Evolutionary conservation across 2,329 filamentous ascomycete species (phyloP).

Genomic region (Diaporthe ilicicola): DNA sequence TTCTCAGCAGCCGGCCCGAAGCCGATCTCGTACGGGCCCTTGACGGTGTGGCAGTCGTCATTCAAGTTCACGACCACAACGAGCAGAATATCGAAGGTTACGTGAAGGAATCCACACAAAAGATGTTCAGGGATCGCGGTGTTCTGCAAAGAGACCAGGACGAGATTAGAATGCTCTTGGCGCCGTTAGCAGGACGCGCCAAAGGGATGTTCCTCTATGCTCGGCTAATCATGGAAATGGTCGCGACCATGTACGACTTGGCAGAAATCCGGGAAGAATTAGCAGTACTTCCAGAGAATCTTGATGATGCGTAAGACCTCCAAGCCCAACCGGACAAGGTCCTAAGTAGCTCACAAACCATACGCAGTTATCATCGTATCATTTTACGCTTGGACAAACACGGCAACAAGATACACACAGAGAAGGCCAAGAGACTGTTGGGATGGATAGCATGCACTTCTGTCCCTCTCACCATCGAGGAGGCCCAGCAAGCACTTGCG

Average conservation of each 20-base stretch:
- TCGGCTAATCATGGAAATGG: not conserved
- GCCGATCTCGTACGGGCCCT: not conserved
- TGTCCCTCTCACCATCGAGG: not conserved
- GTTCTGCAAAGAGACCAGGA: not conserved
- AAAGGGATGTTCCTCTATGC: conserved; percentile 14
- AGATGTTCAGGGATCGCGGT: not conserved
- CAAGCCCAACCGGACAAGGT: not conserved
- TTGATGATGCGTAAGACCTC: not conserved
- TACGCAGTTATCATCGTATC: not conserved
- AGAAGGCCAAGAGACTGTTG: not conserved
- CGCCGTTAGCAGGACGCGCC: not conserved
- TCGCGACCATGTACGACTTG: not conserved
- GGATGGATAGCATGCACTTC: not conserved
- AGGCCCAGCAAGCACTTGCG: not conserved
- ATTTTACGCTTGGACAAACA: not conserved
- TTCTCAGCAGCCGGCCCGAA: conserved; percentile 4
- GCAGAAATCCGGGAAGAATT: not conserved
- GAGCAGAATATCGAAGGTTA: not conserved
- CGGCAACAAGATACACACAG: not conserved
- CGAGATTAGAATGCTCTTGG: not conserved
- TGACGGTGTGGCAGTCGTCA: not conserved
- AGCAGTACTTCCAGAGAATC: not conserved
- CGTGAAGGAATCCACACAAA: not conserved
- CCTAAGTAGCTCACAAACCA: not conserved
- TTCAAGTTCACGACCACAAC: not conserved